Evolutionary conservation across 495 filamentous ascomycete species (phyloP).

Genomic region (Hypoxylon crocopeplum): DNA sequence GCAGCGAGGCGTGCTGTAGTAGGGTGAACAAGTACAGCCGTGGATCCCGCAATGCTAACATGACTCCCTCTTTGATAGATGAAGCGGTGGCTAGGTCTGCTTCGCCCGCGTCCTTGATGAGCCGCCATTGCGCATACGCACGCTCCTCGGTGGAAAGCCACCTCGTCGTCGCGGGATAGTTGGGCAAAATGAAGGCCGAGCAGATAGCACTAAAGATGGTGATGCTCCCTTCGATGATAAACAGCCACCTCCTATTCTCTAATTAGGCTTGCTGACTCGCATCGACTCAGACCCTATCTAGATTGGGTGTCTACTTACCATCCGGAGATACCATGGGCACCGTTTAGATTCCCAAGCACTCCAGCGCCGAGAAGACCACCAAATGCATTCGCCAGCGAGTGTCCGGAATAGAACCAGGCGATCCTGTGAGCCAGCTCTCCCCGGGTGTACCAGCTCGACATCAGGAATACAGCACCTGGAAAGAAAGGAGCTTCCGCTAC

Average conservation of each 20-base stretch:
- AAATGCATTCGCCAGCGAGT: conserved; percentile 63
- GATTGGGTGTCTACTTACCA: conserved; percentile 38
- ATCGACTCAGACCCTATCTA: not conserved
- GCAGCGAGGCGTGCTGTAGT: conserved; percentile 51
- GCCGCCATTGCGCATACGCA: conserved; percentile 49
- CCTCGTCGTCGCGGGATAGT: conserved; percentile 52
- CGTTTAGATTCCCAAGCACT: conserved; percentile 49
- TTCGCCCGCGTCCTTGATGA: conserved; percentile 50
- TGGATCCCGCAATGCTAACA: conserved; percentile 49
- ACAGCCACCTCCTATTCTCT: conserved; percentile 40
- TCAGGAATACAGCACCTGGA: conserved; percentile 54
- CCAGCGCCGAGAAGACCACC: conserved; percentile 65
- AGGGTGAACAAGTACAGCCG: conserved; percentile 55
- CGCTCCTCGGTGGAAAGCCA: conserved; percentile 53
- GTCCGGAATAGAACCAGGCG: conserved; percentile 66
- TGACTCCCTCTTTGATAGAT: conserved; percentile 46
- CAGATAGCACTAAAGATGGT: conserved; percentile 51
- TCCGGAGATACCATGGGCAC: conserved; percentile 47
- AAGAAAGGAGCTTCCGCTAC: conserved; percentile 61
- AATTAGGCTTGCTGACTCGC: not conserved
- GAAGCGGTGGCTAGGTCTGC: conserved; percentile 37
- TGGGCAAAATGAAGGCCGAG: conserved; percentile 47
- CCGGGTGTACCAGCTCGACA: conserved; percentile 61
- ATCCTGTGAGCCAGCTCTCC: conserved; percentile 56
- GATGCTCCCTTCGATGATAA: conserved; percentile 51